Base-by-base conservation (phyloP, 148 eudicot species). In the Vaccinium myrtillus region DNA sequence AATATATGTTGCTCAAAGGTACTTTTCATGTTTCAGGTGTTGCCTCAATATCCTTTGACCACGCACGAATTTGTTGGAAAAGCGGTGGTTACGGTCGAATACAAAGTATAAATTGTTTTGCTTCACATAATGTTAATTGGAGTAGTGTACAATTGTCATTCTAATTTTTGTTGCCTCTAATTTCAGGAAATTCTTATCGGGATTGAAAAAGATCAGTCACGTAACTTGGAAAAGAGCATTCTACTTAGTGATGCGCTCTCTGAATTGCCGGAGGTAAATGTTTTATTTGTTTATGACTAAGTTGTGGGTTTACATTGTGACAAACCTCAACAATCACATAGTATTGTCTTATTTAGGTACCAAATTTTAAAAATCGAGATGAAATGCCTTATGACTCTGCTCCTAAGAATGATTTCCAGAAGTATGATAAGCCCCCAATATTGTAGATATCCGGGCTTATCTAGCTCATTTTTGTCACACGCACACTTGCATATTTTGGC, bases 41-140 rank as follows among this genome's bases (percentile, higher is more conserved):
- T 89, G 70, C 89, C 91, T 23, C 87, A 85, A 27, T 87, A 77
- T 77, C 89, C 89, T 14, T 58, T 89, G 65, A 86, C 91, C 5
- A 89, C 88, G 12, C 91, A 89, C 73, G 77, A 85, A 53, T 82
- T 85, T 51, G 53, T 77, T 73, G 83, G 82, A 25, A 83, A 77
- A 77, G 89, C 87, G 46, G 84, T 83, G 12, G 83, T 83, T 11
- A 54, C 81, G 10, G 56, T 27, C 11, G 87, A 82, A 58, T 85
- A 80, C 46, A 81, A 87, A 89, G 89, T 86, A 65, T 23, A 14
- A 59, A 21, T 75, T 25, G 25, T 75, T 43, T 79, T 53, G 30
- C 36, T 32, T 65, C 10, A 13, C 36, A 15, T 81, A 16, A 14
- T 51, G 56, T 50, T 61, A 53, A n/a, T 15, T 25, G 12, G 14